Evolutionary conservation across 1,284 basidiomycete genomes (phyloP).

Genomic region (Cystobasidium sp.): DNA sequence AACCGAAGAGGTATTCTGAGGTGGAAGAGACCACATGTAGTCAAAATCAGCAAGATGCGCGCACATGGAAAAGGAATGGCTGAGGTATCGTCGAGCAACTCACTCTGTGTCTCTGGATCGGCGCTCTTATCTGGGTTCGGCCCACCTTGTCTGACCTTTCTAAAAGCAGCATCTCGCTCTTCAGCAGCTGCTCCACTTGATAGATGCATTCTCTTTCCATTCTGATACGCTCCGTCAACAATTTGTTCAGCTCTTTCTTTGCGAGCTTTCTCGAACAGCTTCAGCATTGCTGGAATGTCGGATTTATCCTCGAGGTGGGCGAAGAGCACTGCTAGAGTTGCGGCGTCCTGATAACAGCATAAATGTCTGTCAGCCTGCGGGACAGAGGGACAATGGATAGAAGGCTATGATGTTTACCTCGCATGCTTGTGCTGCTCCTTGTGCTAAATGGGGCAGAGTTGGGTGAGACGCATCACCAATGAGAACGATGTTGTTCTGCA

Average conservation of each 20-base stretch:
- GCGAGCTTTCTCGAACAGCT: slow-evolving; percentile 55
- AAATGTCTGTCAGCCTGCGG: background rate
- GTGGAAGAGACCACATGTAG: background rate
- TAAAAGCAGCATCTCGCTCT: slow-evolving; percentile 47
- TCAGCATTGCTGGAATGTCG: slow-evolving; percentile 55
- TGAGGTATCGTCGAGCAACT: background rate
- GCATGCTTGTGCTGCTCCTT: slow-evolving; percentile 57
- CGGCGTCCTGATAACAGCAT: slow-evolving; percentile 50
- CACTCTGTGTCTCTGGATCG: slow-evolving; percentile 33
- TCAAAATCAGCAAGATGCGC: background rate
- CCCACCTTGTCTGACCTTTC: slow-evolving; percentile 32
- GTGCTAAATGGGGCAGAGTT: slow-evolving; percentile 53
- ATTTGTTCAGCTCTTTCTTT: slow-evolving; percentile 58
- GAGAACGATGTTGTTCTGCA: slow-evolving; percentile 53
- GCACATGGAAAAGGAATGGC: background rate
- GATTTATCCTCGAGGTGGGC: slow-evolving; percentile 54
- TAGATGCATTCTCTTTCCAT: slow-evolving; percentile 57
- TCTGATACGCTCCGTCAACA: slow-evolving; percentile 56
- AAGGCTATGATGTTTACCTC: slow-evolving; percentile 47
- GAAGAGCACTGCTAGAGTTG: slow-evolving; percentile 56
- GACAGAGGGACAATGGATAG: slow-evolving; percentile 19
- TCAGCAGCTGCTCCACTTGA: slow-evolving; percentile 50
- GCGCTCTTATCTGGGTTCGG: slow-evolving; percentile 43
- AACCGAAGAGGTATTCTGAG: slow-evolving; percentile 39
- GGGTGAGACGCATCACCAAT: slow-evolving; percentile 56